Evolutionary conservation across 1,284 basidiomycete genomes (phyloP).

Genomic region (Heliocybe sulcata): DNA sequence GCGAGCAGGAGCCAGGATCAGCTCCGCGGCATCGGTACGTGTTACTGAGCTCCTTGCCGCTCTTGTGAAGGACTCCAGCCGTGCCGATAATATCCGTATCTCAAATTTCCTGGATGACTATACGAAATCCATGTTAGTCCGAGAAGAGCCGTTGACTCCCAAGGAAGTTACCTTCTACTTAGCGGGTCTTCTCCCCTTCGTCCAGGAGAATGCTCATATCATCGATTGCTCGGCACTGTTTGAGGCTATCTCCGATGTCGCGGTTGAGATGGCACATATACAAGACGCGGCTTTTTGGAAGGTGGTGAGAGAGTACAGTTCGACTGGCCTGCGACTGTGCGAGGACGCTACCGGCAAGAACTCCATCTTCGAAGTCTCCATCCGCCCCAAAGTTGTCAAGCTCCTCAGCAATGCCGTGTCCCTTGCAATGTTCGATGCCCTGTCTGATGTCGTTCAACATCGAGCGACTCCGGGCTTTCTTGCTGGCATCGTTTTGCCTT

Average conservation of each 20-base stretch:
- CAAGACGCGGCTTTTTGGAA: slow-evolving; percentile 44
- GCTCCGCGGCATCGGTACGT: slow-evolving; percentile 36
- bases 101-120: slow-evolving; percentile 46
- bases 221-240: slow-evolving; percentile 63
- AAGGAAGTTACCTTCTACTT: slow-evolving; percentile 52
- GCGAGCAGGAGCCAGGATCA: slow-evolving; percentile 47
- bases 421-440: slow-evolving; percentile 46
- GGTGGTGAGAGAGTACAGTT: slow-evolving; percentile 53
- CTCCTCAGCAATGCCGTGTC: slow-evolving; percentile 48
- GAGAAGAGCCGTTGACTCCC: slow-evolving; percentile 25
- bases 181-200: slow-evolving; percentile 49
- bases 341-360: slow-evolving; percentile 47
- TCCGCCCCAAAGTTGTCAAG: slow-evolving; percentile 41
- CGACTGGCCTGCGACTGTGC: slow-evolving; percentile 49
- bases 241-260: slow-evolving; percentile 43
- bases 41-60: slow-evolving; percentile 53
- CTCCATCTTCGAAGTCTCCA: slow-evolving; percentile 39
- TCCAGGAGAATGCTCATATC: slow-evolving; percentile 40
- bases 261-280: slow-evolving; percentile 37
- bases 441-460: slow-evolving; percentile 50
- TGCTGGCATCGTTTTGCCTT: slow-evolving; percentile 52
- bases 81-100: slow-evolving; percentile 29
- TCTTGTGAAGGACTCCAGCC: slow-evolving; percentile 47
- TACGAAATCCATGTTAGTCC: slow-evolving; percentile 36
- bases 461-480: slow-evolving; percentile 51